phyloP scores from a whole-genome alignment of 2,329 filamentous ascomycete genomes.

The Juglanconis sp. region DNA sequence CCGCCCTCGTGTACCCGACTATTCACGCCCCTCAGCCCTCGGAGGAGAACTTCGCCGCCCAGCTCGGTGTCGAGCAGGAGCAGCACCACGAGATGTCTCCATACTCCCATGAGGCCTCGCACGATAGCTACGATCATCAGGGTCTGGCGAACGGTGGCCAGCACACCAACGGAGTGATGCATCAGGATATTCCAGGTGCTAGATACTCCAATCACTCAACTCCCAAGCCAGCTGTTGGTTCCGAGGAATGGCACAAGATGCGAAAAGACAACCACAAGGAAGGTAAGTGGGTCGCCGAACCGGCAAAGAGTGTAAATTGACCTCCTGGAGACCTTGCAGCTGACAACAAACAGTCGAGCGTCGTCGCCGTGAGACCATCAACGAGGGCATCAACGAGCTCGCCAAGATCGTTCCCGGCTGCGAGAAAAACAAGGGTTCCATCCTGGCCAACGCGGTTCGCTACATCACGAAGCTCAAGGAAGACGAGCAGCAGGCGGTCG shows the following conservation, averaged over 20 bases:
- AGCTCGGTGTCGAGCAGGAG: slow-evolving; percentile 38
- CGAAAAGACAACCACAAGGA: slow-evolving; percentile 99
- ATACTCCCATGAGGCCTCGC: slow-evolving; percentile 32
- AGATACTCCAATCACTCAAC: slow-evolving; percentile 40
- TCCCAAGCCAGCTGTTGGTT: slow-evolving; percentile 85
- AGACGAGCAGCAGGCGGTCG: slow-evolving; percentile 89
- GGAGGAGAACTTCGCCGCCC: slow-evolving; percentile 58
- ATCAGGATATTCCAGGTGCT: slow-evolving; percentile 29
- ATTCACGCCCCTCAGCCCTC: slow-evolving; percentile 56
- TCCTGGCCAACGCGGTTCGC: slow-evolving; percentile 85
- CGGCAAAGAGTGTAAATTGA: neutral
- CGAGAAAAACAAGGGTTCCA: slow-evolving; percentile 98
- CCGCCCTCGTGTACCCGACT: slow-evolving; percentile 59
- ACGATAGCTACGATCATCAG: slow-evolving; percentile 26
- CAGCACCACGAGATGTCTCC: slow-evolving; percentile 33
- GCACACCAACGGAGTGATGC: slow-evolving; percentile 17
- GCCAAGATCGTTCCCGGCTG: slow-evolving; percentile 96
- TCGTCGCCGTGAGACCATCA: slow-evolving; percentile 94
- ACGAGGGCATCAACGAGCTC: slow-evolving; percentile 96
- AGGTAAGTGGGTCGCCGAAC: slow-evolving; percentile 54
- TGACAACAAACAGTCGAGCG: slow-evolving; percentile 70
- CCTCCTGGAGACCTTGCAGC: slow-evolving; percentile 2
- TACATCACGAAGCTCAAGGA: slow-evolving; percentile 95
- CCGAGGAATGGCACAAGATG: slow-evolving; percentile 96
- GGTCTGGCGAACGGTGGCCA: slow-evolving; percentile 23